These are phyloP conservation scores for Paspalum vaginatum DNA, from an alignment of 176 grass and related monocot genomes.

Conservation along the genomic window DNA sequence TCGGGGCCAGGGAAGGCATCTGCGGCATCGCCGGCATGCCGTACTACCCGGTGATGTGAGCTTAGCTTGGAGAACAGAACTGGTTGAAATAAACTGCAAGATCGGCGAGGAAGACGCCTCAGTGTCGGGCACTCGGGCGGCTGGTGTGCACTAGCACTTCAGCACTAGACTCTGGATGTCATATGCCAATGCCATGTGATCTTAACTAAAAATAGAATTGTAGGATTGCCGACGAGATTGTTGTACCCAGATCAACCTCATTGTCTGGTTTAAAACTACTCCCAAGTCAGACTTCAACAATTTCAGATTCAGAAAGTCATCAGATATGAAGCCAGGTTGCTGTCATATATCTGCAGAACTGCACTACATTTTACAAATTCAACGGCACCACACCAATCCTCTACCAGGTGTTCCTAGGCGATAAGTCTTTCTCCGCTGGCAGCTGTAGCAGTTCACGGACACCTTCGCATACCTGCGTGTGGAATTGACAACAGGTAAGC, in stretches of 20 bases:
- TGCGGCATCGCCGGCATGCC: constrained; percentile 5
- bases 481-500: not conserved
- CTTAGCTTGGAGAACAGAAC: not conserved
- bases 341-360: not conserved
- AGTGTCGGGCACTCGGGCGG: not conserved
- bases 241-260: not conserved
- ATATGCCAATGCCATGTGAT: not conserved
- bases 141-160: not conserved
- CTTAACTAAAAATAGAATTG: not conserved
- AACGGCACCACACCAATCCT: not conserved
- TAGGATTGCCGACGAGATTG: not conserved
- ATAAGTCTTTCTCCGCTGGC: constrained; percentile 6
- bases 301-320: not conserved
- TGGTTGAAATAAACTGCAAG: not conserved
- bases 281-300: not conserved
- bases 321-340: not conserved
- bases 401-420: constrained; percentile 26
- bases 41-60: constrained; percentile 8
- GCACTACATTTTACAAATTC: constrained; percentile 5
- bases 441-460: constrained; percentile 14
- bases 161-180: not conserved
- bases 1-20: not conserved
- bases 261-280: not conserved
- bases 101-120: not conserved
- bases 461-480: constrained; percentile 9